Evolutionary conservation across 2,329 filamentous ascomycete species (phyloP), one percentile per base, ranked within the genome.

Genomic region (Fusarium sp.): DNA sequence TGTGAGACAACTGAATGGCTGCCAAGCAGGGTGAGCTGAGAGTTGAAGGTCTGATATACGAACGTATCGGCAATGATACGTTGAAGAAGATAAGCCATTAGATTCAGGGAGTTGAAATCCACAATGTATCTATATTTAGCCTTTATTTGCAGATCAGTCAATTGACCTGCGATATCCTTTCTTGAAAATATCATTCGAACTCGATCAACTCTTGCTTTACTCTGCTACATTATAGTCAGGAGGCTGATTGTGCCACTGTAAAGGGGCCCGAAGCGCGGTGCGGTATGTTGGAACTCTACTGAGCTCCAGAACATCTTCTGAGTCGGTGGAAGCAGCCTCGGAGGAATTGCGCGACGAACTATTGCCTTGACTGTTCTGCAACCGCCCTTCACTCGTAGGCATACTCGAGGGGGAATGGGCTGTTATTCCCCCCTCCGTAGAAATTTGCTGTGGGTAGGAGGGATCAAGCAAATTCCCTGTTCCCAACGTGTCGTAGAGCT

Each of bases 401-500:
- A n/a, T n/a, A 6, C 26, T 28, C 8, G n/a, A 12, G 11, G n/a
- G 13, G 12, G 18, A 23, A 15, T 16, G 9, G 13, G 16, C 10
- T 7, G 12, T 20, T 2, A 13, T 18, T 30, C 77, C 79, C 69
- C 92, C 89, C 2, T 1, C 94, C 93, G 23, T 92, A 97, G 75
- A 86, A 3, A n/a, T 10, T 3, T 12, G 28, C 2, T 58, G 30
- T 91, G 57, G 91, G 85, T 26, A 89, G 88, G 57, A 89, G 88
- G 57, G 91, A 88, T 81, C 83, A 85, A 34, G 86, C 0, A 91
- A 92, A 78, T 93, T 90, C 76, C 93, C 91, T 16, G 91, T 92
- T 73, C 97, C 92, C 50, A 97, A 86, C 63, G 94, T 92, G 69
- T 93, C 92, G 79, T 97, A 98, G 1, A 98, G 84, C 75, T 92